phyloP scores from a whole-genome alignment of 805 yeast species.

The Cyberlindnera americana region DNA sequence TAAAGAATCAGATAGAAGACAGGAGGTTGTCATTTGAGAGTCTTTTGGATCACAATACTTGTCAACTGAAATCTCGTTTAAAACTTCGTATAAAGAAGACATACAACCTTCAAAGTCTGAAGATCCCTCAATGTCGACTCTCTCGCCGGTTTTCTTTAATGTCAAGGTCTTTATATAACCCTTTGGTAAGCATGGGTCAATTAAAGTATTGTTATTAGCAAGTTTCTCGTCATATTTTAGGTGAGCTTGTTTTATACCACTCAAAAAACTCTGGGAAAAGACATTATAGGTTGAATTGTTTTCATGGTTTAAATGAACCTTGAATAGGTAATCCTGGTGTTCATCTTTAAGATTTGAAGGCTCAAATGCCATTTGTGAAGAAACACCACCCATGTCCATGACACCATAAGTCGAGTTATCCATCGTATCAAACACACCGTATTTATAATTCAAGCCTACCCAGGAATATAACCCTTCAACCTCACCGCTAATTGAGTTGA shows the following conservation, averaged over 20 bases:
- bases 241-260: slow-evolving; percentile 60
- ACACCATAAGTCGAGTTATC: slow-evolving; percentile 57
- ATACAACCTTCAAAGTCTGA: slow-evolving; percentile 50
- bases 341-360: slow-evolving; percentile 37
- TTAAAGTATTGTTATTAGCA: slow-evolving; percentile 15
- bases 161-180: slow-evolving; percentile 31
- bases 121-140: slow-evolving; percentile 40
- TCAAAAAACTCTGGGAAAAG: slow-evolving; percentile 54
- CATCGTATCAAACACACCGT: slow-evolving; percentile 39
- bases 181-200: slow-evolving; percentile 58
- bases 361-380: slow-evolving; percentile 70
- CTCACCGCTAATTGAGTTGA: slow-evolving; percentile 61
- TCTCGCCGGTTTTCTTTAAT: slow-evolving; percentile 11
- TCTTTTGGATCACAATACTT: slow-evolving; percentile 24
- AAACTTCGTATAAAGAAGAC: slow-evolving; percentile 42
- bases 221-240: slow-evolving; percentile 40
- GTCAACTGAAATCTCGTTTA: slow-evolving; percentile 27
- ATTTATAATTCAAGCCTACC: slow-evolving; percentile 57
- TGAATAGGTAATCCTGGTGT: slow-evolving; percentile 43
- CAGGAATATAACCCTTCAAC: slow-evolving; percentile 66
- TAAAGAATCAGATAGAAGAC: slow-evolving; percentile 48
- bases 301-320: slow-evolving; percentile 38
- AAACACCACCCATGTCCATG: slow-evolving; percentile 99
- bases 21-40: slow-evolving; percentile 33
- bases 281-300: slow-evolving; percentile 37